Evolutionary conservation across 805 yeast species (phyloP).

Genomic region (Metschnikowia orientalis): DNA sequence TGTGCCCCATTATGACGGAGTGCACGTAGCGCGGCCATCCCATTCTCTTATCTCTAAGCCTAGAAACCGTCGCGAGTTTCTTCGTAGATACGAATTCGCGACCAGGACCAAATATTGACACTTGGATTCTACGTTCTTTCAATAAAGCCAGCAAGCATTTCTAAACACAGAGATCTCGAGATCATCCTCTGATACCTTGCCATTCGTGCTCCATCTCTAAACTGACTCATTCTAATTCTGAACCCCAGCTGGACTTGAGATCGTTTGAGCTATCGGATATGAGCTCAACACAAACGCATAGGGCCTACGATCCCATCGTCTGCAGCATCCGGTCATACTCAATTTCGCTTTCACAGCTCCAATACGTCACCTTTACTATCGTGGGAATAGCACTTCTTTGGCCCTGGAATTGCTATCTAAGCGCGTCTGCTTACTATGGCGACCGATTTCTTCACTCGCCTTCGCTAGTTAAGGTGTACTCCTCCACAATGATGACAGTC

Average conservation of each 20-base stretch:
- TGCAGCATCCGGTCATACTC: conserved; percentile 8
- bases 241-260: no score
- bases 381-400: conserved; percentile 80
- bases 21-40: no score
- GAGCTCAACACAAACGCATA: conserved; percentile 5
- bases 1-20: no score
- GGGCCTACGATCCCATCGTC: conserved; percentile 21
- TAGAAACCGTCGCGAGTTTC: no score
- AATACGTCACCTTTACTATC: conserved; percentile 56
- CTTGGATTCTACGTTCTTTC: no score
- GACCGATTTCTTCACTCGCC: conserved; percentile 53
- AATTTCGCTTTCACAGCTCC: conserved; percentile 27
- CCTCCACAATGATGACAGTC: conserved; percentile 84
- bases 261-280: conserved; percentile 9
- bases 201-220: not conserved
- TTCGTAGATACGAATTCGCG: no score
- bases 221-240: conserved; percentile 5
- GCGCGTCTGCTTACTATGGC: conserved; percentile 79
- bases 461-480: conserved; percentile 51
- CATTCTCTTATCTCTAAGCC: no score
- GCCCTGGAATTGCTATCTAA: conserved; percentile 91
- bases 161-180: no score
- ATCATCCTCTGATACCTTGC: no score
- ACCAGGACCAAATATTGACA: no score
- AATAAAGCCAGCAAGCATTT: no score